Base-by-base conservation (phyloP, 495 filamentous ascomycete genomes). In the Penicillium soppii region DNA sequence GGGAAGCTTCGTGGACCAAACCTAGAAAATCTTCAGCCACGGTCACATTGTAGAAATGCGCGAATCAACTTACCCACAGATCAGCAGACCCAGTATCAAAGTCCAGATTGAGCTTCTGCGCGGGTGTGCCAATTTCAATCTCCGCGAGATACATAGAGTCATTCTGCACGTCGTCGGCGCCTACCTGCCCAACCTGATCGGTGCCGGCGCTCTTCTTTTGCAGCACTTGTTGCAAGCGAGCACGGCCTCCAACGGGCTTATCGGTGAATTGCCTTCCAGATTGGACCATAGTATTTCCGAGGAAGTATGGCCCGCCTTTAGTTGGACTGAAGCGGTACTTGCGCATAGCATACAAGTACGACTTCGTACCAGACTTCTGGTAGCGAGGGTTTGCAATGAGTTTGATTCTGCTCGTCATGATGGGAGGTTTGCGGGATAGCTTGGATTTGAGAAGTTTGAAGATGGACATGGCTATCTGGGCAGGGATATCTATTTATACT, bases 1-100 rank as follows among this genome's bases (percentile, higher is more conserved):
- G 12, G 75, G 69, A 26, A 88, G 68, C 15, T 78, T 69, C 13
- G 74, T 83, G 29, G 85, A 89, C 73, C 83, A 86, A 29, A 87
- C 73, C 83, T 86, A 37, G 7, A 26, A 8, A 17, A 52, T 41
- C 57, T 58, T 55, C 30, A 52, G 49, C 36, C 22, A 22, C n/a
- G 1, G 1, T 29, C 26, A 33, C 7, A 35, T 26, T 17, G 13
- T 1, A 17, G 13, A 35, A 37, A 21, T 7, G 23, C 23, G 25
- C 7, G 32, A 41, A 35, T 20, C 19, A 16, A 58, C 77, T 51
- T 75, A 92, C 87, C 89, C 87, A 92, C 32, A 90, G 74, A 76
- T 91, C 88, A 6, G 84, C 75, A 37, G 85, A 88, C 9, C 86
- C 89, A 23, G 88, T 90, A 67, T 92, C 88, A 56, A 91, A 89